Conservation (phyloP, 2,329 filamentous ascomycete species). For the Hirsutella minnesotensis region DNA sequence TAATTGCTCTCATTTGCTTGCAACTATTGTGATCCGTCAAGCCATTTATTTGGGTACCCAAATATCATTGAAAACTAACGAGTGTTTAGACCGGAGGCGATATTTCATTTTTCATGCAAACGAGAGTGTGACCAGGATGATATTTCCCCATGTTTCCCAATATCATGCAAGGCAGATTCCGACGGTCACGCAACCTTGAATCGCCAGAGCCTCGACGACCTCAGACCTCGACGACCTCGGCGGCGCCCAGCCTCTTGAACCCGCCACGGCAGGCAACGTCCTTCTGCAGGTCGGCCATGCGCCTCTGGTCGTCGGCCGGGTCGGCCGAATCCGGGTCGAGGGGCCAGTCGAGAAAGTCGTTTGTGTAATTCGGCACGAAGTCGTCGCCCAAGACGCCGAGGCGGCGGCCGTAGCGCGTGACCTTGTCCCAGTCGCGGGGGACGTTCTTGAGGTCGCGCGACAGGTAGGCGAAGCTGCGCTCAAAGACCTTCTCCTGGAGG, state of each 20-base stretch:
- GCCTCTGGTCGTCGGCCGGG: constrained; percentile 62
- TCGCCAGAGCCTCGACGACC: too few species aligned
- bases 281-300: constrained; percentile 58
- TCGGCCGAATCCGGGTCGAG: constrained; percentile 54
- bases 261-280: constrained; percentile 53
- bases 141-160: too few species aligned
- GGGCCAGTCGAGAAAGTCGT: constrained; percentile 54
- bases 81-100: too few species aligned
- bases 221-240: too few species aligned
- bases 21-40: too few species aligned
- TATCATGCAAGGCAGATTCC: too few species aligned
- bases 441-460: constrained; percentile 66
- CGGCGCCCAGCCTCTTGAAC: constrained; percentile 36
- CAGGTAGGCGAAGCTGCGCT: constrained; percentile 69
- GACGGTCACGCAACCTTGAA: too few species aligned
- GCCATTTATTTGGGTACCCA: too few species aligned
- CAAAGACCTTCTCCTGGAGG: constrained; percentile 69
- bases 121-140: too few species aligned
- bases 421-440: constrained; percentile 62
- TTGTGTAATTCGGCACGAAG: constrained; percentile 66
- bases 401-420: constrained; percentile 64
- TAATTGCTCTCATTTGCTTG: too few species aligned
- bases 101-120: too few species aligned
- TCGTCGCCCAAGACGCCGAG: constrained; percentile 51
- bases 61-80: too few species aligned